A percentile compares a stretch with the other conserved stretches of the same genome.
phyloP scores from a whole-genome alignment of 1,284 basidiomycete genomes.

The Trametes versicolor region DNA sequence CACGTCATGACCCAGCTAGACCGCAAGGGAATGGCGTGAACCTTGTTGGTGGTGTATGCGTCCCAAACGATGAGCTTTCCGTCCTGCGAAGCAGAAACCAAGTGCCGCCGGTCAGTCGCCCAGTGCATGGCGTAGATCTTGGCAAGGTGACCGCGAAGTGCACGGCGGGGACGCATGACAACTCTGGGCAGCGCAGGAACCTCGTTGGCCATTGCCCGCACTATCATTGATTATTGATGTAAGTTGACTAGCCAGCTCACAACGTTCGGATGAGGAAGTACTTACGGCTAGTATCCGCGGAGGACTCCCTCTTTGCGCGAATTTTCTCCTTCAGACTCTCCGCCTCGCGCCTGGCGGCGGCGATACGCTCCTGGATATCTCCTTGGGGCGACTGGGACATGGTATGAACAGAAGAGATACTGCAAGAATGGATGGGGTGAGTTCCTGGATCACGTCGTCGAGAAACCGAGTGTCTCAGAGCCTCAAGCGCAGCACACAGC shows the following conservation, averaged over 20 bases:
- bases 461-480: slow-evolving; percentile 7
- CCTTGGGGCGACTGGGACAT: slow-evolving; percentile 84
- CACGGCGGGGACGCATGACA: slow-evolving; percentile 94
- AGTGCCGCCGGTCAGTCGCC: slow-evolving; percentile 95
- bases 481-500: not conserved
- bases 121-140: slow-evolving; percentile 99
- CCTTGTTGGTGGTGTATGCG: slow-evolving; percentile 99
- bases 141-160: slow-evolving; percentile 95
- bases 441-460: slow-evolving; percentile 3
- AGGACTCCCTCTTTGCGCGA: slow-evolving; percentile 92
- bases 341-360: slow-evolving; percentile 94
- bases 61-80: slow-evolving; percentile 99
- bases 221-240: slow-evolving; percentile 49
- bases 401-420: slow-evolving; percentile 37
- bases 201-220: slow-evolving; percentile 97
- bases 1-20: slow-evolving; percentile 99
- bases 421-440: slow-evolving; percentile 11
- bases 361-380: slow-evolving; percentile 95
- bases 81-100: slow-evolving; percentile 98
- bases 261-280: slow-evolving; percentile 37
- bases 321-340: slow-evolving; percentile 99
- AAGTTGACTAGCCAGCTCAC: slow-evolving; percentile 12
- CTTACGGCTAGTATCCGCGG: slow-evolving; percentile 95
- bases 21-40: slow-evolving; percentile 97
- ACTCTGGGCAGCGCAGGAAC: slow-evolving; percentile 95